Base-by-base conservation (phyloP, 169 alveolate genomes). In the Ichthyophthirius multifiliis region DNA sequence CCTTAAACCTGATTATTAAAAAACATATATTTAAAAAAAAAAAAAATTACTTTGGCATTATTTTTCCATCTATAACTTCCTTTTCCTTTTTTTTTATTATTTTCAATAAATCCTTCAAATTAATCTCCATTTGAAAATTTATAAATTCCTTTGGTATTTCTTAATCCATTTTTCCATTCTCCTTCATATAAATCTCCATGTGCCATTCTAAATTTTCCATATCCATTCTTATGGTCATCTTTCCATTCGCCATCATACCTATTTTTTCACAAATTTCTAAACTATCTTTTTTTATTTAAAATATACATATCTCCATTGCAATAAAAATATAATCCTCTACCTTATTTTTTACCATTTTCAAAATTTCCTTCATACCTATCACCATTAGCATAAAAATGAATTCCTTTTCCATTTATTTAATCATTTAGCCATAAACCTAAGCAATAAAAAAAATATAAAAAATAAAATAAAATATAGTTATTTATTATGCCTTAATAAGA, bases 161-260 rank as follows among this genome's bases (percentile, higher is more conserved):
- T 64, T 32, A 30, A 34, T 1, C 46, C 75, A 31, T 35, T 35
- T 16, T 20, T 64, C 86, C 86, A 79, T 71, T 67, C 86, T 0
- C 91, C 91, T 45, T 81, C 88, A 76, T 86, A 86, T 44, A 43
- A 65, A 31, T 83, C 86, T 64, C 75, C 75, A 64, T 64, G 20
- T 32, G 43, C 46, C 30, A 64, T 32, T 64, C 34, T 64, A n/a
- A 30, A 32, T 3, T 18, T 41, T 64, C 75, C 75, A 30, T 31
- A 30, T 15, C 75, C 75, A 35, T 64, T 10, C 18, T 35, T 64
- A 64, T 32, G 48, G 1, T 41, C 75, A 31, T 35, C 35, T 16
- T 20, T 64, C 86, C 86, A 79, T 71, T 67, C 86, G 0, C 91
- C 91, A 35, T 81, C 88, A 76, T 86, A 86, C 43, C 35, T 75